These are phyloP conservation scores for Rhizopogon vulgaris DNA, from an alignment of 768 basidiomycete species.

Conservation along the genomic window DNA sequence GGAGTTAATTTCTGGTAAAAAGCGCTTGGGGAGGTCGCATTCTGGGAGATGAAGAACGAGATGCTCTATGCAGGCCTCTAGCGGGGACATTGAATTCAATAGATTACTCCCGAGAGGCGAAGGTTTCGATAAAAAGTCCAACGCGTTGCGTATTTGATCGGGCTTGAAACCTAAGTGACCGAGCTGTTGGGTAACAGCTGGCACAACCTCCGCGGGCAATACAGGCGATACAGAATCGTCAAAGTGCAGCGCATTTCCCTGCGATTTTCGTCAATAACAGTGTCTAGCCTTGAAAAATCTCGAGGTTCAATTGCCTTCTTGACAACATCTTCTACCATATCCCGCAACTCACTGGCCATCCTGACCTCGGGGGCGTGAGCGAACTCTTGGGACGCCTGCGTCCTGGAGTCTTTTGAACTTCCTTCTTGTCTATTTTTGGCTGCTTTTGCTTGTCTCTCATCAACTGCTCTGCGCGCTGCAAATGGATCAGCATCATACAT, in stretches of 20 bases:
- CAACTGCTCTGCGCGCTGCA: conserved; percentile 59
- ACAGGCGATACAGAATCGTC: conserved; percentile 26
- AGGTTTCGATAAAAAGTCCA: conserved; percentile 50
- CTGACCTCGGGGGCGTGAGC: conserved; percentile 64
- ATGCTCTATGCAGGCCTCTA: conserved; percentile 82
- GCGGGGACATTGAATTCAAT: conserved; percentile 48
- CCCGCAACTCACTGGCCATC: conserved; percentile 73
- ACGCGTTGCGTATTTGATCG: conserved; percentile 44
- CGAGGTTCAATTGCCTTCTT: conserved; percentile 49
- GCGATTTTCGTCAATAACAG: conserved; percentile 1
- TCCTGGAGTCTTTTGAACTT: conserved; percentile 9
- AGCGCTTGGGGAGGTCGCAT: conserved; percentile 75
- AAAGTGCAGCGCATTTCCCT: conserved; percentile 51
- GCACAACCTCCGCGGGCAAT: conserved; percentile 37
- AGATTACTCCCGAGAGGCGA: conserved; percentile 59
- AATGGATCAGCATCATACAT: conserved; percentile 89
- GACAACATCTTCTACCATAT: conserved; percentile 74
- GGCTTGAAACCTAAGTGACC: conserved; percentile 59
- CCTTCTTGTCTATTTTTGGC: conserved; percentile 37
- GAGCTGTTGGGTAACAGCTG: conserved; percentile 49
- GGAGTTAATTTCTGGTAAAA: conserved; percentile 58
- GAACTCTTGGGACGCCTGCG: conserved; percentile 30
- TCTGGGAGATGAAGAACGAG: conserved; percentile 80
- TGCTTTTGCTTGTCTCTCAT: conserved; percentile 56
- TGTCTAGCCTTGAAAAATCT: not conserved